A percentile compares a stretch with the other conserved stretches of the same genome.
Conservation (phyloP, 2,329 filamentous ascomycete species). For the Acarospora socialis region DNA sequence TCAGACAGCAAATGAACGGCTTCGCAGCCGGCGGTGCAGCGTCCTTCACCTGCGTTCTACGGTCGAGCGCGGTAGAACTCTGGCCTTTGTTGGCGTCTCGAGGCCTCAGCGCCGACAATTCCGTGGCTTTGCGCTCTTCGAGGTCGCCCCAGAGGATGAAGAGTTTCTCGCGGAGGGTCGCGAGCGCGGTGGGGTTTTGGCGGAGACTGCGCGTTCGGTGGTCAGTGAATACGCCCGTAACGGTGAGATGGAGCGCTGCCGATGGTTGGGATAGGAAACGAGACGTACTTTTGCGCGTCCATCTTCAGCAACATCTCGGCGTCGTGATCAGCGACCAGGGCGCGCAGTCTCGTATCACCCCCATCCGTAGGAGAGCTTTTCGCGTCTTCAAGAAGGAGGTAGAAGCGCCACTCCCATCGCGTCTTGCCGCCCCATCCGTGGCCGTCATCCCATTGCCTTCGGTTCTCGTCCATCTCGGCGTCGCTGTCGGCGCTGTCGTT, state of each 20-base stretch:
- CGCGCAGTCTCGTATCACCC: conserved; percentile 43
- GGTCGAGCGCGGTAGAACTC: too few relatives aligned
- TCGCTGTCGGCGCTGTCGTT: conserved; percentile 19
- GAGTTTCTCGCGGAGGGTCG: conserved; percentile 50
- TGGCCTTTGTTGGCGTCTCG: conserved; percentile 12
- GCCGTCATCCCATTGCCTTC: conserved; percentile 10
- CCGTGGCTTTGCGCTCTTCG: conserved; percentile 48
- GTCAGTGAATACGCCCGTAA: conserved; percentile 4
- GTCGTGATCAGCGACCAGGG: conserved; percentile 48
- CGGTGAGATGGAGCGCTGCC: conserved; percentile 4
- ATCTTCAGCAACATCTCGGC: conserved; percentile 43
- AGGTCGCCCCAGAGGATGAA: conserved; percentile 77
- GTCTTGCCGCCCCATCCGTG: too few relatives aligned
- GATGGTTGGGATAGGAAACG: conserved; percentile 1
- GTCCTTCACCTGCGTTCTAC: too few relatives aligned
- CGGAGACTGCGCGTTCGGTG: conserved; percentile 36
- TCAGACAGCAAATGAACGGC: conserved; percentile 56
- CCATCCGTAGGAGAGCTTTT: conserved; percentile 22
- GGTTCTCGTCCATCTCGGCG: too few relatives aligned
- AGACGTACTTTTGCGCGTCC: conserved; percentile 39
- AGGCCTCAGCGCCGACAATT: conserved; percentile 14
- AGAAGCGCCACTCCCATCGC: conserved; percentile 74
- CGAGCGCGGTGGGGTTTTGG: conserved; percentile 34
- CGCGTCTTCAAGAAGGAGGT: conserved; percentile 61
- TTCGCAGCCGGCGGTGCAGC: conserved; percentile 28